A percentile compares a stretch with the other conserved stretches of the same genome.
These are phyloP conservation scores for Adansonia gregorii DNA, from an alignment of 441 rosid species.

Conservation along the genomic window DNA sequence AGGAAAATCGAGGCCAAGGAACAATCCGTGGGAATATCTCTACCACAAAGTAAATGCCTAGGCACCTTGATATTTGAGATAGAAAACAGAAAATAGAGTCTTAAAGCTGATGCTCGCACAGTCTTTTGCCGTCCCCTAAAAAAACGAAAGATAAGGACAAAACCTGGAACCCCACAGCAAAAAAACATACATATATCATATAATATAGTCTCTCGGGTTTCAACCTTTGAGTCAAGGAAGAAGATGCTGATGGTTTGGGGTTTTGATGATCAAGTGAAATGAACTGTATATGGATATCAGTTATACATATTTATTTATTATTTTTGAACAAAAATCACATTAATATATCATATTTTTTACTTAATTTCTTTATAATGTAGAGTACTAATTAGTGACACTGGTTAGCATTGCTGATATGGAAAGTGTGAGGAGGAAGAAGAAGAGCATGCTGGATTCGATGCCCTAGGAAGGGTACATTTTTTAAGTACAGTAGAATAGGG, in stretches of 20 bases:
- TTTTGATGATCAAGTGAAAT: too few relatives aligned
- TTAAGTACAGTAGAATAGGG: slow-evolving; percentile 8
- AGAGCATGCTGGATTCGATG: slow-evolving; percentile 44
- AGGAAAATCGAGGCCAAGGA: slow-evolving; percentile 33
- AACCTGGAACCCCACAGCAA: not conserved
- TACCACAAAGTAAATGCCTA: not conserved
- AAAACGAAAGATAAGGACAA: slow-evolving; percentile 16
- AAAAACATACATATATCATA: not conserved
- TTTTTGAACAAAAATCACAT: too few relatives aligned
- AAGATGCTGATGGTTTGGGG: too few relatives aligned
- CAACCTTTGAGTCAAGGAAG: slow-evolving; percentile 9
- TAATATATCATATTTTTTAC: too few relatives aligned
- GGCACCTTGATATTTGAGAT: slow-evolving; percentile 12
- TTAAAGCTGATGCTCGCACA: not conserved
- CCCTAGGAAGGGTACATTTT: slow-evolving; percentile 30
- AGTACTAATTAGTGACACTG: too few relatives aligned
- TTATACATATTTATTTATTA: too few relatives aligned
- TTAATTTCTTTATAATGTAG: too few relatives aligned
- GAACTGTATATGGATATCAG: too few relatives aligned
- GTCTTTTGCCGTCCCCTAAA: not conserved
- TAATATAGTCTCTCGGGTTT: not conserved
- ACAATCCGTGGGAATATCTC: slow-evolving; percentile 20
- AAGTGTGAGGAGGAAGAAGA: not conserved
- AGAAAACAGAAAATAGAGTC: not conserved
- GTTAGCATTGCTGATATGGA: not conserved